phyloP scores from a whole-genome alignment of 2,329 filamentous ascomycete genomes.

The Aureobasidium sp. region DNA sequence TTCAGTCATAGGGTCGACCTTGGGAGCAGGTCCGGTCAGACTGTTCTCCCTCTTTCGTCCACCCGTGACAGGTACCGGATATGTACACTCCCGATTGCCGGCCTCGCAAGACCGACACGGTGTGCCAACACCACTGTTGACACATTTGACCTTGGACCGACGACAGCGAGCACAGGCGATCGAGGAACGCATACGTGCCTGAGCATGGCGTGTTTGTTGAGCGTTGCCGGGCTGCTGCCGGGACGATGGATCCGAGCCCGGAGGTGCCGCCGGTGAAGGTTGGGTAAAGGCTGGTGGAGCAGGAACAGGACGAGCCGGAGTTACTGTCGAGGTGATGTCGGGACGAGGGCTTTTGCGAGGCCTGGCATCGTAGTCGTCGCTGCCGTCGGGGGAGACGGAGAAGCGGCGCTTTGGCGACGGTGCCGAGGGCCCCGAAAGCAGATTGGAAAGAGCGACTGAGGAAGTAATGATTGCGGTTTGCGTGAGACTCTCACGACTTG shows the following conservation, averaged over 20 bases:
- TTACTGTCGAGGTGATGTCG: not conserved
- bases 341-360: conserved; percentile 13
- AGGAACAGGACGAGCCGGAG: not conserved
- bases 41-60: conserved; percentile 20
- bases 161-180: conserved; percentile 72
- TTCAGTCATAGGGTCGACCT: not conserved
- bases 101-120: conserved; percentile 70
- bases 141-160: conserved; percentile 79
- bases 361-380: conserved; percentile 10
- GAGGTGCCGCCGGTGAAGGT: not conserved
- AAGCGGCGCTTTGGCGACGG: conserved; percentile 14
- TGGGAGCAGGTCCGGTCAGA: conserved; percentile 8
- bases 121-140: conserved; percentile 65
- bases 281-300: not conserved
- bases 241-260: not conserved
- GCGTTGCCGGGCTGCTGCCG: not conserved
- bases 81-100: conserved; percentile 64
- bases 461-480: conserved; percentile 15
- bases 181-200: conserved; percentile 59
- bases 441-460: conserved; percentile 12
- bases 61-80: conserved; percentile 49
- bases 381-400: conserved; percentile 13
- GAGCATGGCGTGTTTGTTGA: conserved; percentile 14
- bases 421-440: conserved; percentile 13
- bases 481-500: conserved; percentile 15